Conservation (phyloP, 192 early-diverging fungal species). For the Coemansia sp. region DNA sequence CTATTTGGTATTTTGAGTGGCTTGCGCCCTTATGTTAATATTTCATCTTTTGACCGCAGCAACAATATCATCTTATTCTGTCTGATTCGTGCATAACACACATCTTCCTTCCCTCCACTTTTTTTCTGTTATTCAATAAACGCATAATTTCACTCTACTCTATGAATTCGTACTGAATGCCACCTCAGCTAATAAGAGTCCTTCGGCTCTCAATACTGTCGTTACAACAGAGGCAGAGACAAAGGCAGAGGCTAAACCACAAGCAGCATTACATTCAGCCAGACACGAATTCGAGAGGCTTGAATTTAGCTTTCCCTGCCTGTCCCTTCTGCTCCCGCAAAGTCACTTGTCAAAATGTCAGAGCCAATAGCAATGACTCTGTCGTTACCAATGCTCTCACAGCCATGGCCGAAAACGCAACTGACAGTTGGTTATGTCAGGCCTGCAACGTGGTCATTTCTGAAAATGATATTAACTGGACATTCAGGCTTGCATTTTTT, state of each 20-base stretch:
- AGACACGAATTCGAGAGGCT: not conserved
- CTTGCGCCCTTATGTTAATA: too few relatives aligned
- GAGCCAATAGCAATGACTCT: too few relatives aligned
- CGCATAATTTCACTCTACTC: not conserved
- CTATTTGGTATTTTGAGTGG: too few relatives aligned
- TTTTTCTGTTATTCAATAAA: not conserved
- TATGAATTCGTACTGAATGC: not conserved
- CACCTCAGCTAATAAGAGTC: not conserved
- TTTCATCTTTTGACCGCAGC: too few relatives aligned
- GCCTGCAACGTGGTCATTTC: not conserved
- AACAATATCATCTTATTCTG: not conserved
- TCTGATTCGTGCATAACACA: not conserved
- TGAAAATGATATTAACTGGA: not conserved
- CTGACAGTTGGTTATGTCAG: not conserved
- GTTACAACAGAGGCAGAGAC: not conserved
- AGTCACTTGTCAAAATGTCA: not conserved
- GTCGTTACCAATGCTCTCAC: not conserved
- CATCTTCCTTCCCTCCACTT: not conserved
- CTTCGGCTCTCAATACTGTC: constrained; percentile 1
- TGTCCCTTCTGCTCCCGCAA: constrained; percentile 8
- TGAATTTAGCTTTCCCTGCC: constrained; percentile 7
- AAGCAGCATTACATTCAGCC: not conserved
- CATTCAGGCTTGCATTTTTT: not conserved
- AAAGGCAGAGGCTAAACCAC: not conserved
- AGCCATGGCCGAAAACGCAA: not conserved